Evolutionary conservation across 345 rosid species (phyloP).

Genomic region (Arabidopsis arenosa): DNA sequence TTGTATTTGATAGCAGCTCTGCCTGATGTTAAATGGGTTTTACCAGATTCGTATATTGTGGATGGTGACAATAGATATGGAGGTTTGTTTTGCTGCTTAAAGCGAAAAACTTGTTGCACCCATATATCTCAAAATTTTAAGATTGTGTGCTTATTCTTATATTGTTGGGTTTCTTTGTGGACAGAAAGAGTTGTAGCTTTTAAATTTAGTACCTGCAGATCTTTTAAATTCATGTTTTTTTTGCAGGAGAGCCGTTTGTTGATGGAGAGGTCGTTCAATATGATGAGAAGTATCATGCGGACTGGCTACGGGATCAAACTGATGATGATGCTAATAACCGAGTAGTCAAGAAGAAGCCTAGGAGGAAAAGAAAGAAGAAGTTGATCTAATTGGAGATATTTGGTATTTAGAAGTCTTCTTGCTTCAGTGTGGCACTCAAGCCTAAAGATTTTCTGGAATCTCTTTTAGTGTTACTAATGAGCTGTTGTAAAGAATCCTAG

Average conservation of each 20-base stretch:
- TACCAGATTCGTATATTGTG: constrained; percentile 51
- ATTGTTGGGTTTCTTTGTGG: background rate
- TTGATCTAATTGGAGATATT: constrained; percentile 8
- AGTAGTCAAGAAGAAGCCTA: constrained; percentile 35
- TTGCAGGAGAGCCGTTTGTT: constrained; percentile 51
- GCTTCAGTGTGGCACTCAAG: background rate
- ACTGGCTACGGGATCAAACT: constrained; percentile 47
- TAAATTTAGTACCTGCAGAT: constrained; percentile 5
- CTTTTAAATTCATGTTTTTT: too few species aligned
- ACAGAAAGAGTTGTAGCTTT: constrained; percentile 4
- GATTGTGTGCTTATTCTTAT: background rate
- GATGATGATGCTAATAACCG: constrained; percentile 26
- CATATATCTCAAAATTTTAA: background rate
- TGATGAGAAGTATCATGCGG: constrained; percentile 47
- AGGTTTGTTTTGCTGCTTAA: constrained; percentile 38
- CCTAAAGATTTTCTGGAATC: background rate
- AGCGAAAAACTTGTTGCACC: background rate
- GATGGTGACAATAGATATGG: constrained; percentile 48
- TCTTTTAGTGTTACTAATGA: constrained; percentile 25
- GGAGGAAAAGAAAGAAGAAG: constrained; percentile 41
- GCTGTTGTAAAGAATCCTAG: constrained; percentile 23
- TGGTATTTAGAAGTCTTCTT: constrained; percentile 11
- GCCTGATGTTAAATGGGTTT: constrained; percentile 54
- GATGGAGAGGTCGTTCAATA: constrained; percentile 50
- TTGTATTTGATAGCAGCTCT: constrained; percentile 44